Evolutionary conservation across 2,329 filamentous ascomycete species (phyloP), one percentile per base, ranked within the genome.

Genomic region (Colletotrichum higginsianum): DNA sequence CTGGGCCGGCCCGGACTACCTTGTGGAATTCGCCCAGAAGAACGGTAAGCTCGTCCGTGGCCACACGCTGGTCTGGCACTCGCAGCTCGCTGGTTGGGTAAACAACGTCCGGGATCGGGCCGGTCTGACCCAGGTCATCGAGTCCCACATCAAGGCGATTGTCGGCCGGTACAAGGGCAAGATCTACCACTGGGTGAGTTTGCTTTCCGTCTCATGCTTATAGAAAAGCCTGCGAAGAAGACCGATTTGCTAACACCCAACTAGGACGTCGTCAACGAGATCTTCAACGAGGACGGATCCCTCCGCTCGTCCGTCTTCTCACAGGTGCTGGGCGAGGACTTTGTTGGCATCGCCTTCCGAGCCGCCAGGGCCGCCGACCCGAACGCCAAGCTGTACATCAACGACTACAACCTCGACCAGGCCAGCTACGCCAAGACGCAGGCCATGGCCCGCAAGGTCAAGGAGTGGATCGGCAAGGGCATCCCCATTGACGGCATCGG

Each of bases 361-460:
- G 89, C 92, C 13, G 92, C 93, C 23, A 87, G 88, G 62, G 85
- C 85, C 11, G 91, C 90, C 16, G 92, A 94, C 79, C 91, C 92
- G 2, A 76, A 81, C 67, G 91, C 90, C 3, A 92, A 91, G 81
- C 85, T 94, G 49, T 95, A 93, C 84, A 93, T 94, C 82, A 95
- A 94, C 81, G 92, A 94, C 79, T 89, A 87, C 82, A 93, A 92
- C 83, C 86, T 93, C 63, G 91, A 93, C 81, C 84, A 80, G 53
- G 86, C 90, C 21, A 85, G 76, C 74, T 86, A 87, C 76, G 83
- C 86, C 74, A 94, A 94, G 84, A 84, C 84, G 46, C 82, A 76
- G 26, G 85, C 85, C 57, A 88, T 92, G 84, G 84, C 87, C 5
- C 79, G 78, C 46, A 83, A 90, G 76, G 91, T 94, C 75, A 87